Conservation (phyloP, 371 early-diverging fungal genomes). For the Mortierella sp. region DNA sequence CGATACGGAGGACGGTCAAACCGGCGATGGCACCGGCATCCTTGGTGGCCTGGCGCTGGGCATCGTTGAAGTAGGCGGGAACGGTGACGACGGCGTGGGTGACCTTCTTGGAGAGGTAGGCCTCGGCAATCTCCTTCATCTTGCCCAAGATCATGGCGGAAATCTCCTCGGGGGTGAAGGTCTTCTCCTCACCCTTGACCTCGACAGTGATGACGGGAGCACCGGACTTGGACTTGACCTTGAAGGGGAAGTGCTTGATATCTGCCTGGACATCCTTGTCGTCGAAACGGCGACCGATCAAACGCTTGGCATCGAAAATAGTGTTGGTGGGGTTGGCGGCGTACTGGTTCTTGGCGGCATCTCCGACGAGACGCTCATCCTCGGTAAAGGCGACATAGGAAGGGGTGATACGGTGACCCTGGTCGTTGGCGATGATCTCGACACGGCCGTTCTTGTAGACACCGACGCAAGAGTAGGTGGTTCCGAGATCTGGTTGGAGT, state of each 20-base stretch:
- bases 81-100: constrained; percentile 88
- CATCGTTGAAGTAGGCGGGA: constrained; percentile 87
- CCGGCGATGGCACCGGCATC: constrained; percentile 96
- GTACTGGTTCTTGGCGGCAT: constrained; percentile 86
- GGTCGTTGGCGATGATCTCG: constrained; percentile 93
- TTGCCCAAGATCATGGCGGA: constrained; percentile 90
- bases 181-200: constrained; percentile 90
- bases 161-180: constrained; percentile 96
- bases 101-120: constrained; percentile 83
- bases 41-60: constrained; percentile 98
- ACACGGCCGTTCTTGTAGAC: constrained; percentile 91
- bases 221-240: constrained; percentile 83
- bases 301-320: constrained; percentile 95
- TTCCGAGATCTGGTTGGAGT: constrained; percentile 88
- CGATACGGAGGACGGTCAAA: constrained; percentile 92
- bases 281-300: constrained; percentile 89
- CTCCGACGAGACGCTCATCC: constrained; percentile 94
- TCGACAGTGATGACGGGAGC: constrained; percentile 87
- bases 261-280: constrained; percentile 90
- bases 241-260: constrained; percentile 94
- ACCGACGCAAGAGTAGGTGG: constrained; percentile 98
- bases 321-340: constrained; percentile 89
- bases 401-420: constrained; percentile 98
- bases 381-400: constrained; percentile 95
- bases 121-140: constrained; percentile 94